Evolutionary conservation across 75 land plant genomes (phyloP), one percentile per base, ranked within the genome.

Genomic region (Cupressus sempervirens): DNA sequence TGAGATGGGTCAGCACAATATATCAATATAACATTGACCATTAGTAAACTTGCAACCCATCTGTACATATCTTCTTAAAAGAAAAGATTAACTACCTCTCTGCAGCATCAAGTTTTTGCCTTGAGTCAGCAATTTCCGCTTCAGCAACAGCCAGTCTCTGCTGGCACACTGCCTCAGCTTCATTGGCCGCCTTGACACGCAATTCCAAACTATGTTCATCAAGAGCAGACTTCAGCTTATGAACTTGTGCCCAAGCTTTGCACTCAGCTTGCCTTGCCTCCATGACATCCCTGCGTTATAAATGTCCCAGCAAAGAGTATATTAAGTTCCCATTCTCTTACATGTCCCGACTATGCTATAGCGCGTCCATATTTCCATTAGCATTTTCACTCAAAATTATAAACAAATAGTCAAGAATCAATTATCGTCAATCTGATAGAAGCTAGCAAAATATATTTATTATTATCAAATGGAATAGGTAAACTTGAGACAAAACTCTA

Each of bases 131-230:
- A 90, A 98, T 96, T 88, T 94, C 95, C 83, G 99, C 95, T 92
- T 98, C 99, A 82, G 98, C 96, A 86, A 93, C 87, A 45, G 97
- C 94, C 74, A 96, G 88, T 79, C 93, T 92, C 89, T 96, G 98
- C 53, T 98, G 99, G 81, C 97, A 94, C 75, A 88, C 87, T 80
- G 99, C 98, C 84, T 98, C 99, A 35, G 98, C 98, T 90, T 98
- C 97, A 93, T 88, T 98, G 40, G 98, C 98, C 45, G 89, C 91
- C 84, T 95, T 98, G 80, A 98, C 99, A 53, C 99, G 93, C 74
- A 91, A 84, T 87, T 94, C 99, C 86, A 98, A 84, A 43, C 86
- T 88, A 83, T 95, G 95, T 84, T 98, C 99, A 89, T 96, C 98
- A 34, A 98, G 92, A 36, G 97, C 91, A 53, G 89, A 91, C 82